These are phyloP conservation scores for Dothideomycetes sp. DNA, from an alignment of 2,329 filamentous ascomycete species.

Conservation along the genomic window DNA sequence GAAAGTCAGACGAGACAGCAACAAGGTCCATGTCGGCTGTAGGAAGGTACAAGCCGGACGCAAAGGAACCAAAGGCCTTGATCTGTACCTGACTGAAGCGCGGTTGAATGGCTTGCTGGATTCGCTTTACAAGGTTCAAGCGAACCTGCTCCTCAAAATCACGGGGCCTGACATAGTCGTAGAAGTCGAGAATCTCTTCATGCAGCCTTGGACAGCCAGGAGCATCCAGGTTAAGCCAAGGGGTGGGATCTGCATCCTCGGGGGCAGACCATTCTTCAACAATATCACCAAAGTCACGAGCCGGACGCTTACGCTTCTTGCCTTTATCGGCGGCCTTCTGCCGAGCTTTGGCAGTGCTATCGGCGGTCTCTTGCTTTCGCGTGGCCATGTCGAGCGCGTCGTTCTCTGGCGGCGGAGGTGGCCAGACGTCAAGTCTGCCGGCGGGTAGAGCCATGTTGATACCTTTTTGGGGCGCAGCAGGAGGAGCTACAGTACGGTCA, in stretches of 20 bases:
- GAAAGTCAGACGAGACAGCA: constrained; percentile 53
- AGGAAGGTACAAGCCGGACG: constrained; percentile 60
- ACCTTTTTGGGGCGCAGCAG: constrained; percentile 1
- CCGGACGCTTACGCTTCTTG: constrained; percentile 53
- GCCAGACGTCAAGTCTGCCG: constrained; percentile 8
- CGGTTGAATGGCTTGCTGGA: constrained; percentile 49
- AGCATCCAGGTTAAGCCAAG: constrained; percentile 43
- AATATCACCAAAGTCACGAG: constrained; percentile 21
- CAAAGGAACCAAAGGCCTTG: constrained; percentile 87
- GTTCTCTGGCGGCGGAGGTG: constrained; percentile 9
- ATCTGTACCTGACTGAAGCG: constrained; percentile 41
- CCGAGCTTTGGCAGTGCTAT: constrained; percentile 1
- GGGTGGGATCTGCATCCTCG: constrained; percentile 35
- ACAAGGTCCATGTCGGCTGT: constrained; percentile 93
- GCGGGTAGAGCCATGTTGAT: constrained; percentile 2
- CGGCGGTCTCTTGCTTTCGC: constrained; percentile 7
- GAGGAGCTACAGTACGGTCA: constrained; percentile 5
- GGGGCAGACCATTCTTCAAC: constrained; percentile 30
- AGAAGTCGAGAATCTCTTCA: constrained; percentile 84
- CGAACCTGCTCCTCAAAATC: constrained; percentile 69
- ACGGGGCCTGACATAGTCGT: constrained; percentile 68
- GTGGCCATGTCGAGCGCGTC: constrained; percentile 6
- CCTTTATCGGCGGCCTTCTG: constrained; percentile 1
- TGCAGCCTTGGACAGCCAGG: constrained; percentile 44
- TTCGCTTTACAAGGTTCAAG: constrained; percentile 56